Evolutionary conservation across 2,329 filamentous ascomycete genomes (phyloP).

Genomic region (Trichoderma afroharzianum): DNA sequence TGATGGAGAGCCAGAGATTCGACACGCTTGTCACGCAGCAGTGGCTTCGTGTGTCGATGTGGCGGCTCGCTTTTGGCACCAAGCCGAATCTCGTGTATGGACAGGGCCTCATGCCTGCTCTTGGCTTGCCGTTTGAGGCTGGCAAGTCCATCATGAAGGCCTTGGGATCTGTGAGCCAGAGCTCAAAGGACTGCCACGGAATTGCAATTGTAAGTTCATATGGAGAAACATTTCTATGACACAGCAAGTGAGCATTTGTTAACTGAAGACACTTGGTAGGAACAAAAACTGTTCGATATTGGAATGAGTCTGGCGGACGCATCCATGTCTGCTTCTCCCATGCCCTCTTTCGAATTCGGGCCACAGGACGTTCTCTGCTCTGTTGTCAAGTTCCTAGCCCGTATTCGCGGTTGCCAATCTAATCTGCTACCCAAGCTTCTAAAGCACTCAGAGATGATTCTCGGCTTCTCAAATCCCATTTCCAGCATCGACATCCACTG

Average conservation of each 20-base stretch:
- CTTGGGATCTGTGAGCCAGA: slow-evolving; percentile 25
- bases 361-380: slow-evolving; percentile 29
- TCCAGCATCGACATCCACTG: slow-evolving; percentile 8
- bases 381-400: slow-evolving; percentile 26
- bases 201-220: slow-evolving; percentile 29
- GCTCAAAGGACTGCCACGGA: slow-evolving; percentile 32
- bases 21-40: slow-evolving; percentile 34
- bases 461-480: slow-evolving; percentile 3
- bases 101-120: slow-evolving; percentile 22
- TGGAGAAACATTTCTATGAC: fast-evolving
- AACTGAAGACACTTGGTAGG: slow-evolving; percentile 19
- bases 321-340: slow-evolving; percentile 21
- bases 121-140: slow-evolving; percentile 29
- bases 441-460: slow-evolving; percentile 18
- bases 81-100: slow-evolving; percentile 24
- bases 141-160: slow-evolving; percentile 29
- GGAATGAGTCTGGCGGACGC: slow-evolving; percentile 31
- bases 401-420: slow-evolving; percentile 27
- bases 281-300: slow-evolving; percentile 34
- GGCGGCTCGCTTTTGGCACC: slow-evolving; percentile 29
- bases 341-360: slow-evolving; percentile 26
- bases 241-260: not conserved
- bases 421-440: slow-evolving; percentile 28
- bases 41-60: slow-evolving; percentile 32
- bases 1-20: slow-evolving; percentile 32